Evolutionary conservation across 495 filamentous ascomycete genomes (phyloP).

Genomic region (Penicillium subrubescens): DNA sequence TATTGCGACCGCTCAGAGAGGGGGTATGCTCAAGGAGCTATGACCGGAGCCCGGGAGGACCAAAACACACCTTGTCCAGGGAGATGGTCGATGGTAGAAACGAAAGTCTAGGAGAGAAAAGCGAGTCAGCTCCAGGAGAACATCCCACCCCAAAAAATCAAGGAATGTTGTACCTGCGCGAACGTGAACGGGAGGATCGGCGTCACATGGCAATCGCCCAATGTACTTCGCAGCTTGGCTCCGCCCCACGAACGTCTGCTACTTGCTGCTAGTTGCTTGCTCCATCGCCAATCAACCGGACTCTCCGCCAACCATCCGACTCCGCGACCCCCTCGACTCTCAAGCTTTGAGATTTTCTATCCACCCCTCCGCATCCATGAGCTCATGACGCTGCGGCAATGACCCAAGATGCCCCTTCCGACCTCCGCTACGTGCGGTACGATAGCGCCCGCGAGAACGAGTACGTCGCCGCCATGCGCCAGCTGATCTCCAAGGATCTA

Average conservation of each 20-base stretch:
- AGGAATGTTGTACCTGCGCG: slow-evolving; percentile 12
- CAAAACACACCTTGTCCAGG: not conserved
- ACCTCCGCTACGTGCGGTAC: slow-evolving; percentile 84
- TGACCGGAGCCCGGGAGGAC: not conserved
- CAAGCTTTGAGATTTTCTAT: slow-evolving; percentile 1
- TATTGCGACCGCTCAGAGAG: slow-evolving; percentile 26
- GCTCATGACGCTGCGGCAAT: slow-evolving; percentile 24
- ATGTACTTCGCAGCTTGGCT: slow-evolving; percentile 9
- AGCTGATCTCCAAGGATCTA: slow-evolving; percentile 93
- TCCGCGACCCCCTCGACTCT: slow-evolving; percentile 2
- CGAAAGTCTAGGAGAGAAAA: slow-evolving; percentile 6
- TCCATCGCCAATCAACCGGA: not conserved
- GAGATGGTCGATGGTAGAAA: not conserved
- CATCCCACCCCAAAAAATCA: slow-evolving; percentile 7
- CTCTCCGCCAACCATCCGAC: slow-evolving; percentile 6
- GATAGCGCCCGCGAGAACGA: slow-evolving; percentile 72
- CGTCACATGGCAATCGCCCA: slow-evolving; percentile 41
- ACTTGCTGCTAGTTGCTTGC: not conserved
- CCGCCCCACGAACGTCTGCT: slow-evolving; percentile 9
- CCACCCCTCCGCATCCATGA: not conserved
- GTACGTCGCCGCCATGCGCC: slow-evolving; percentile 85
- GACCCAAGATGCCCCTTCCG: slow-evolving; percentile 32
- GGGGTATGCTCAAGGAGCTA: slow-evolving; percentile 1
- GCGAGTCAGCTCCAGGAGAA: not conserved
- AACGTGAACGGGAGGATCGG: slow-evolving; percentile 26